phyloP scores from a whole-genome alignment of 305 asterid species.

The Solanum chacoense region DNA sequence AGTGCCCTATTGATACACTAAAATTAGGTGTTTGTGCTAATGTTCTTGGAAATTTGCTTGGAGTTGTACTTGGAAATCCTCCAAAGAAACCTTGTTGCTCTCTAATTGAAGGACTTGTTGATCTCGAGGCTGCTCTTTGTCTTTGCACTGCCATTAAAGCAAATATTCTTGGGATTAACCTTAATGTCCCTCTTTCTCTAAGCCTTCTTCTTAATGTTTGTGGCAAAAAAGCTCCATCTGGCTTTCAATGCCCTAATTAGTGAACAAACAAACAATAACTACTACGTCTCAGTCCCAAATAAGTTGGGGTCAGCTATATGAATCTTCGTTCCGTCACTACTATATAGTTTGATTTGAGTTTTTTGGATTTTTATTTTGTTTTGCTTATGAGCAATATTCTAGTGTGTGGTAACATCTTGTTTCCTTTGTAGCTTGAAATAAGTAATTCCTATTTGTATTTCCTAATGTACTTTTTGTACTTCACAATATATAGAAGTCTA shows the following conservation, averaged over 20 bases:
- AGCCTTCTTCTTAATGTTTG: constrained; percentile 38
- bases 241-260: not conserved
- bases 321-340: not conserved
- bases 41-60: constrained; percentile 25
- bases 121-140: constrained; percentile 47
- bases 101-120: constrained; percentile 34
- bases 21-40: constrained; percentile 47
- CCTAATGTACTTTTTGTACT: not conserved
- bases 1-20: constrained; percentile 37
- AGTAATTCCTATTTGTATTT: not conserved
- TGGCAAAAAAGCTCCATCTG: constrained; percentile 18
- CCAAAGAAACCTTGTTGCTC: constrained; percentile 48
- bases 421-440: not conserved
- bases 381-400: not conserved
- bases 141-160: constrained; percentile 53
- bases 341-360: not conserved
- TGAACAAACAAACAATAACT: not conserved
- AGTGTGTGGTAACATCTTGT: not conserved
- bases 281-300: not conserved
- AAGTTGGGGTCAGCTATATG: not conserved
- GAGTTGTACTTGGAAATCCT: constrained; percentile 29
- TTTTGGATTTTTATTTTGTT: not conserved
- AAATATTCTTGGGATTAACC: constrained; percentile 27
- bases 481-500: not conserved
- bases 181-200: constrained; percentile 25